Conservation (phyloP, 2,329 filamentous ascomycete species). For the Sporothrix euskadiensis region DNA sequence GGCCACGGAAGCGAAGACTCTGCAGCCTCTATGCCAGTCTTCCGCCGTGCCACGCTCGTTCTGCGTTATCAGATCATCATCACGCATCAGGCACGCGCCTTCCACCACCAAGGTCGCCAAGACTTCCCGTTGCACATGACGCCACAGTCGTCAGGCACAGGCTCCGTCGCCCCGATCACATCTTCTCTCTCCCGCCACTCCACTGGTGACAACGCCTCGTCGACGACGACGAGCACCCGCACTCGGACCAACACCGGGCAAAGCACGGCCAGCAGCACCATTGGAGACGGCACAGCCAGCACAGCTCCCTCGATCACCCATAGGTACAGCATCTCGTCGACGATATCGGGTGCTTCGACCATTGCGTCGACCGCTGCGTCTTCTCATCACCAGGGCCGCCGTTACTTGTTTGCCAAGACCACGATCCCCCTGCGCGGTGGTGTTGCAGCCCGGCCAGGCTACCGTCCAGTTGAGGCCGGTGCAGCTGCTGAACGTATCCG, state of each 20-base stretch:
- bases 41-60: constrained; percentile 23
- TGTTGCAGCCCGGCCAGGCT: constrained; percentile 29
- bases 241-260: neutral
- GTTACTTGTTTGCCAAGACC: constrained; percentile 30
- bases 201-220: neutral
- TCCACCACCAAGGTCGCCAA: neutral
- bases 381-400: constrained; percentile 26
- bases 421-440: constrained; percentile 30
- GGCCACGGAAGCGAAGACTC: neutral
- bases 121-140: neutral
- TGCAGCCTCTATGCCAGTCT: neutral
- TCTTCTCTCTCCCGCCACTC: neutral
- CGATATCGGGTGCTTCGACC: neutral
- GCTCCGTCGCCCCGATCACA: neutral
- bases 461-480: constrained; percentile 29
- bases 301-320: neutral
- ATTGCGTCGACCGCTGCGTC: neutral
- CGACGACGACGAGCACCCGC: neutral
- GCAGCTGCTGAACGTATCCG: constrained; percentile 28
- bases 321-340: neutral
- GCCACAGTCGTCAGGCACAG: neutral
- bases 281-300: neutral
- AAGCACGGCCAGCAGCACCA: neutral
- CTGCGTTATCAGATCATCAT: constrained; percentile 32
- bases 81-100: neutral